Evolutionary conservation across 352 stramenopile genomes (phyloP), one percentile per base, ranked within the genome.

Genomic region (Halophytophthora batemanensis): DNA sequence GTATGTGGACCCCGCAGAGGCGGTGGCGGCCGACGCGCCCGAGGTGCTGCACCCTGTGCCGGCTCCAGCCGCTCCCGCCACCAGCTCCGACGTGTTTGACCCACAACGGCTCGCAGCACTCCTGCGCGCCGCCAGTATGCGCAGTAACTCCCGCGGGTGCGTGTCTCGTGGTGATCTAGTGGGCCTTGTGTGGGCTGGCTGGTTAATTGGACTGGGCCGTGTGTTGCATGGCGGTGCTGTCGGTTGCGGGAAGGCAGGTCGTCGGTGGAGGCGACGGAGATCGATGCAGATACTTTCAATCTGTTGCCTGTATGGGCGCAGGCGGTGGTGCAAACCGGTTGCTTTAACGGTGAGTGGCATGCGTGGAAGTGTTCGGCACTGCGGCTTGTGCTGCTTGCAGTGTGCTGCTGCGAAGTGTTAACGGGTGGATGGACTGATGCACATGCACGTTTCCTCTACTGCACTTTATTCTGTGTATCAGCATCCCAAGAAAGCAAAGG

Each of bases 301-400:
- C 49, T 51, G 36, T 38, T 90, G 18, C 80, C 77, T 13, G 64
- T 61, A 3, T 90, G 80, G 80, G 74, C 72, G 12, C 69, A 84
- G 39, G 57, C 59, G 29, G 68, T 89, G 19, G 51, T 86, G 33
- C 56, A 66, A 38, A 79, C 66, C 3, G 79, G 77, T 12, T 78
- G 74, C 45, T 79, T 77, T 54, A 69, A 76, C 56, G 61, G 62
- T 80, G 34, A 14, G 45, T 12, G 7, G 33, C 2, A 38, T 38
- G 15, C 15, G 55, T 53, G 23, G 13, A 17, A 29, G 21, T 28
- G 11, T 13, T 17, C n/a, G 12, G 18, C 52, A 12, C 36, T 7
- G 48, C 23, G 31, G 29, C 6, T 18, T 39, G 25, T 17, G 12
- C 33, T 1, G 37, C 8, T 22, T 53, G 35, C 11, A 43, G 14